Evolutionary conservation across 148 eudicot species (phyloP).

Genomic region (Vaccinium vitisidaea): DNA sequence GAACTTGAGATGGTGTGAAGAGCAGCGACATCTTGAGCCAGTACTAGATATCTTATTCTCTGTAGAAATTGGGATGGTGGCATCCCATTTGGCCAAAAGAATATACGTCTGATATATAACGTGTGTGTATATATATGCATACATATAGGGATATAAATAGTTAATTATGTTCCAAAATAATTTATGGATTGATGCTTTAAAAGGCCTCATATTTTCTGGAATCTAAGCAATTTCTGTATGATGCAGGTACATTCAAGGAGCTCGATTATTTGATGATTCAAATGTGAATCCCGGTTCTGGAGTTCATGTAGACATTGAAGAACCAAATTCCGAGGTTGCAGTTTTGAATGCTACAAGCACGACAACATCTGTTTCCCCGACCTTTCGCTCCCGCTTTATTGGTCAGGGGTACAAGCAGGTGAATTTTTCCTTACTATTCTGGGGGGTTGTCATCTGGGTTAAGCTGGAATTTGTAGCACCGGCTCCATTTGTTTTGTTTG

Average conservation of each 20-base stretch:
- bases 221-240: neutral
- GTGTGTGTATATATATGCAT: neutral
- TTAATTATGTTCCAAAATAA: neutral
- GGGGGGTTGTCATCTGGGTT: neutral
- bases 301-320: conserved; percentile 27
- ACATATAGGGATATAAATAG: too few species aligned
- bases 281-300: conserved; percentile 21
- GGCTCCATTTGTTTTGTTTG: neutral
- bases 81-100: neutral
- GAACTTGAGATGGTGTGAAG: neutral
- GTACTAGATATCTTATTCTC: neutral
- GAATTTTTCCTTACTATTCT: neutral
- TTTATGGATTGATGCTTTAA: neutral
- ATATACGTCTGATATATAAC: neutral
- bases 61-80: neutral
- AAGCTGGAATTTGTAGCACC: neutral
- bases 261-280: conserved; percentile 46
- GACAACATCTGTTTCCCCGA: conserved; percentile 34
- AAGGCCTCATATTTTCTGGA: neutral
- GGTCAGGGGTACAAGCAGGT: conserved; percentile 99
- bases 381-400: conserved; percentile 69
- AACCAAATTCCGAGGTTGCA: conserved; percentile 34
- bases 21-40: too few species aligned
- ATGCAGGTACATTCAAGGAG: conserved; percentile 73
- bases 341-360: conserved; percentile 26